These are phyloP conservation scores for Aegilops speltoides DNA, from an alignment of 176 grass and related monocot species.

Conservation along the genomic window DNA sequence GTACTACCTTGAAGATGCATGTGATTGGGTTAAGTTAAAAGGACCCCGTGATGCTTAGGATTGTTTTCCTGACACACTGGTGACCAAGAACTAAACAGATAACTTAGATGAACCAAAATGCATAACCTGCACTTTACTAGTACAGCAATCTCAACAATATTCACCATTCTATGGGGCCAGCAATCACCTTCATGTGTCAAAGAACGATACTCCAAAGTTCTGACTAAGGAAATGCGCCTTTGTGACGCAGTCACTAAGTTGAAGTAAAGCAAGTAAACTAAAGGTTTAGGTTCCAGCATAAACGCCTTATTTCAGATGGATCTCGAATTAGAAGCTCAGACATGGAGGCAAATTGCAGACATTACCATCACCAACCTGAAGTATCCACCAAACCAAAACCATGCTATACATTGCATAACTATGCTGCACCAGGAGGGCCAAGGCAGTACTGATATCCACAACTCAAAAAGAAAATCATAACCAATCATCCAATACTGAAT, in stretches of 20 bases:
- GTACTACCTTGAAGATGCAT: conserved; percentile 13
- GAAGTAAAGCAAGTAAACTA: neutral
- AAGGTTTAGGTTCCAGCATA: neutral
- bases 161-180: neutral
- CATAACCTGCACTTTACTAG: neutral
- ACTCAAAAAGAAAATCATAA: neutral
- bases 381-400: neutral
- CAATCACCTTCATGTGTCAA: neutral
- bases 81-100: neutral
- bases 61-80: neutral
- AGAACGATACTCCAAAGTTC: neutral
- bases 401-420: neutral
- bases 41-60: neutral
- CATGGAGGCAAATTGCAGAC: neutral
- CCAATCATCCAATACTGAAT: neutral
- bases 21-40: neutral
- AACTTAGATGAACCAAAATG: neutral
- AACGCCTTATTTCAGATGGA: neutral
- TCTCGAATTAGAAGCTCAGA: neutral
- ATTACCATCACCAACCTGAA: neutral
- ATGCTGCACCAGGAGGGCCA: neutral
- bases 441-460: neutral
- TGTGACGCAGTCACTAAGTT: neutral
- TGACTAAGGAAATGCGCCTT: neutral
- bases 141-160: neutral